These are phyloP conservation scores for Pyricularia pennisetigena DNA, from an alignment of 2,329 filamentous ascomycete species.

Conservation along the genomic window DNA sequence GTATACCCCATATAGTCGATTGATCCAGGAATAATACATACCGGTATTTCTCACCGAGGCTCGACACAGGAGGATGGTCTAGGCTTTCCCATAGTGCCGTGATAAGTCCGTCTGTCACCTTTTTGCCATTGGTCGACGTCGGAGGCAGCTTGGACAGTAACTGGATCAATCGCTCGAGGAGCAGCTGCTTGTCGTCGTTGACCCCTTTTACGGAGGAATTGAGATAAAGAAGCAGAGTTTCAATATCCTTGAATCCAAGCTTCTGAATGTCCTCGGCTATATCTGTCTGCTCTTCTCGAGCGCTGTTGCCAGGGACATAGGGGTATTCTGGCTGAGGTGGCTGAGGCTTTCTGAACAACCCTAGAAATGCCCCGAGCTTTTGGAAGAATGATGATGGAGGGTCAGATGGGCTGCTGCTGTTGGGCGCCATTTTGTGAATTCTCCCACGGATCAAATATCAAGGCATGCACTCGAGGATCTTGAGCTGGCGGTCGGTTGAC, in stretches of 20 bases:
- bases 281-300: conserved; percentile 1
- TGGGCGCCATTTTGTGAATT: background rate
- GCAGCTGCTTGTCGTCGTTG: conserved; percentile 8
- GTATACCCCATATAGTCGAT: conserved; percentile 3
- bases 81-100: conserved; percentile 43
- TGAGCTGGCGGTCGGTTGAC: background rate
- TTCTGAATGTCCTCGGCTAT: conserved; percentile 10
- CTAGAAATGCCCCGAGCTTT: background rate
- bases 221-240: conserved; percentile 11
- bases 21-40: conserved; percentile 21
- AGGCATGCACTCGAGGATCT: background rate
- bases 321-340: background rate
- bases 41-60: conserved; percentile 29
- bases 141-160: conserved; percentile 17
- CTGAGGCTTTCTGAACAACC: background rate
- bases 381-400: background rate
- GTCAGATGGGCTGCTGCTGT: background rate
- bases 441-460: background rate
- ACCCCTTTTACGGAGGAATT: conserved; percentile 7
- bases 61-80: conserved; percentile 40
- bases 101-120: conserved; percentile 38
- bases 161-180: conserved; percentile 9
- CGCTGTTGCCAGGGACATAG: background rate
- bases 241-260: conserved; percentile 19
- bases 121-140: conserved; percentile 15